Conservation (phyloP, 495 filamentous ascomycete genomes). For the Hypoxylon cercidicola region DNA sequence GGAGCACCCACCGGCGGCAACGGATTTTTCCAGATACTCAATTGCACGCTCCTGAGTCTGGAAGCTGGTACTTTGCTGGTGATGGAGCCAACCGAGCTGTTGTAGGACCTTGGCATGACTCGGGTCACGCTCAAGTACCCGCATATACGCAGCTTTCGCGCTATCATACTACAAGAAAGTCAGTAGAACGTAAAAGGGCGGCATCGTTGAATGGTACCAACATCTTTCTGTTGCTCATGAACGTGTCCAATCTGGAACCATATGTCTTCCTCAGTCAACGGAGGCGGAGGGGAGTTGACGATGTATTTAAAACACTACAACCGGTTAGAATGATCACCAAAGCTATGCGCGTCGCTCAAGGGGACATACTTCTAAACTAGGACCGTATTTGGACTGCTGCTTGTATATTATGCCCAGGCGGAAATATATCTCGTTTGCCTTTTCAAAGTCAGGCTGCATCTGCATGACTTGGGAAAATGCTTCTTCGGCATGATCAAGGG, state of each 20-base stretch:
- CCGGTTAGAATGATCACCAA: slow-evolving; percentile 41
- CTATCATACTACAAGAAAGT: slow-evolving; percentile 77
- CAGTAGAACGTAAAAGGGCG: slow-evolving; percentile 45
- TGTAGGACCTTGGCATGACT: slow-evolving; percentile 98
- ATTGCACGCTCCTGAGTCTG: slow-evolving; percentile 94
- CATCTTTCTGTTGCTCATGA: slow-evolving; percentile 98
- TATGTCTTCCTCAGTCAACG: slow-evolving; percentile 96
- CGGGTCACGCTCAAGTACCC: slow-evolving; percentile 93
- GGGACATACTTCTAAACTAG: slow-evolving; percentile 84
- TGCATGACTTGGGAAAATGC: slow-evolving; percentile 99
- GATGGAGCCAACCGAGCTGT: slow-evolving; percentile 97
- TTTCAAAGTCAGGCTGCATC: slow-evolving; percentile 98
- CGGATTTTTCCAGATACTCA: slow-evolving; percentile 97
- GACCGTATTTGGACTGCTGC: slow-evolving; percentile 92
- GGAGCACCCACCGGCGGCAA: slow-evolving; percentile 81
- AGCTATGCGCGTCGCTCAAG: slow-evolving; percentile 16
- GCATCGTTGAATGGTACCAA: slow-evolving; percentile 60
- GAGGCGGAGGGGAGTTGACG: slow-evolving; percentile 89
- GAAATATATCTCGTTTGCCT: slow-evolving; percentile 99
- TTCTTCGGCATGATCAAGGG: slow-evolving; percentile 96
- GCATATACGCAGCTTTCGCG: slow-evolving; percentile 89
- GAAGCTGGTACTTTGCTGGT: slow-evolving; percentile 91
- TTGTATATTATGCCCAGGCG: slow-evolving; percentile 99
- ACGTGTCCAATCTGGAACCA: slow-evolving; percentile 99
- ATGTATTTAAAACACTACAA: slow-evolving; percentile 97